These are phyloP conservation scores for Hypholoma fasciculare DNA, from an alignment of 768 basidiomycete genomes.

Conservation along the genomic window DNA sequence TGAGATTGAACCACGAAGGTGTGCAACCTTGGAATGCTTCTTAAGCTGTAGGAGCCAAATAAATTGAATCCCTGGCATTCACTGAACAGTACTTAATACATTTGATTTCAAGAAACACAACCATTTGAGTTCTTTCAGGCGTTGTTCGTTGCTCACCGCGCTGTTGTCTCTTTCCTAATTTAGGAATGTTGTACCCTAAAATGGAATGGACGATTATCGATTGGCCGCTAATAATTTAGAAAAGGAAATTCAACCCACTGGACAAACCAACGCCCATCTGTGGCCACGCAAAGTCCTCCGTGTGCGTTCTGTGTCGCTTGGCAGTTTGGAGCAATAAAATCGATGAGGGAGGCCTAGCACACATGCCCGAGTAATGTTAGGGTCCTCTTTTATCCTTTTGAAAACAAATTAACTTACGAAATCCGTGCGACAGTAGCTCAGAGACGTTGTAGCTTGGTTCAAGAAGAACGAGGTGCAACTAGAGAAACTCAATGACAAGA, in stretches of 20 bases:
- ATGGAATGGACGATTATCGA: not conserved
- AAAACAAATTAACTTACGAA: slow-evolving; percentile 32
- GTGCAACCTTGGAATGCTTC: no score
- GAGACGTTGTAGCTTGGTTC: slow-evolving; percentile 38
- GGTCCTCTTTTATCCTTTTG: not conserved
- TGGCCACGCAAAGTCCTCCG: slow-evolving; percentile 17
- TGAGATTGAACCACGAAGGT: no score
- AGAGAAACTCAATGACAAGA: slow-evolving; percentile 33
- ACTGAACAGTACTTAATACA: no score
- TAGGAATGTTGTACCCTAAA: slow-evolving; percentile 7
- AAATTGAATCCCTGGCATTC: no score
- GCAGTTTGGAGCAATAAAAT: slow-evolving; percentile 47
- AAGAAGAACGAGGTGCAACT: slow-evolving; percentile 47
- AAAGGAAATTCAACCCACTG: slow-evolving; percentile 11
- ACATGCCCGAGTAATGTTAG: not conserved
- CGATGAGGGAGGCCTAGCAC: slow-evolving; percentile 24
- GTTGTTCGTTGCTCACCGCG: no score
- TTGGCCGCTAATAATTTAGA: not conserved
- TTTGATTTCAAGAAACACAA: no score
- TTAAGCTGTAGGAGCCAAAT: no score
- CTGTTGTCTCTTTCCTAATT: not conserved
- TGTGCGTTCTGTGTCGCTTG: slow-evolving; percentile 21
- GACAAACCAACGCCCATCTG: slow-evolving; percentile 17
- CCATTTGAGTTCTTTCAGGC: no score
- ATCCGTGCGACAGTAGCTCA: slow-evolving; percentile 45